Evolutionary conservation across 768 basidiomycete genomes (phyloP).

Genomic region (Leccinum longicurvipes): DNA sequence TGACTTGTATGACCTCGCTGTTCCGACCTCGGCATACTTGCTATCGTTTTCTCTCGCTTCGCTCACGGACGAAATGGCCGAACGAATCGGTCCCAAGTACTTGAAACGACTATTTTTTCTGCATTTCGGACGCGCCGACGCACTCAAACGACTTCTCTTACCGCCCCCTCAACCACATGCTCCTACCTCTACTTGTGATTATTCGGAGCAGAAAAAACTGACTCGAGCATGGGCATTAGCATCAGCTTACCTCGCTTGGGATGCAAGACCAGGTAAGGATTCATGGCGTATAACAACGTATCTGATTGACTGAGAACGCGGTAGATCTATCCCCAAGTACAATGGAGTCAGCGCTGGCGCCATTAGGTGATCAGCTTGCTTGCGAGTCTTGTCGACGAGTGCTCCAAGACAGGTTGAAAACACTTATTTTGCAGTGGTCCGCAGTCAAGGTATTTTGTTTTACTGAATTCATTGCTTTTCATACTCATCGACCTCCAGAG

Average conservation of each 20-base stretch:
- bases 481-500: conserved; percentile 36
- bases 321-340: conserved; percentile 69
- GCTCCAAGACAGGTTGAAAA: conserved; percentile 64
- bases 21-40: conserved; percentile 70
- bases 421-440: conserved; percentile 73
- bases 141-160: conserved; percentile 72
- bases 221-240: conserved; percentile 82
- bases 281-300: background rate
- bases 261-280: conserved; percentile 68
- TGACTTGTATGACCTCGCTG: conserved; percentile 71
- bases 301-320: background rate
- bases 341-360: conserved; percentile 70
- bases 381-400: conserved; percentile 67
- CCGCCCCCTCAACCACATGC: conserved; percentile 74
- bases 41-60: conserved; percentile 66
- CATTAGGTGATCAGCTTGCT: conserved; percentile 62
- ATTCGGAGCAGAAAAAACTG: conserved; percentile 72
- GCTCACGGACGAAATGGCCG: conserved; percentile 67
- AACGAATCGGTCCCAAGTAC: conserved; percentile 70
- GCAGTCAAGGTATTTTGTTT: conserved; percentile 57
- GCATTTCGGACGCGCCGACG: conserved; percentile 79
- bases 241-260: conserved; percentile 81
- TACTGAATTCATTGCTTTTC: background rate
- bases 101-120: conserved; percentile 80
- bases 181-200: conserved; percentile 67